Evolutionary conservation across 495 filamentous ascomycete genomes (phyloP), one percentile per base, ranked within the genome.

Genomic region (Podospora appendiculata): DNA sequence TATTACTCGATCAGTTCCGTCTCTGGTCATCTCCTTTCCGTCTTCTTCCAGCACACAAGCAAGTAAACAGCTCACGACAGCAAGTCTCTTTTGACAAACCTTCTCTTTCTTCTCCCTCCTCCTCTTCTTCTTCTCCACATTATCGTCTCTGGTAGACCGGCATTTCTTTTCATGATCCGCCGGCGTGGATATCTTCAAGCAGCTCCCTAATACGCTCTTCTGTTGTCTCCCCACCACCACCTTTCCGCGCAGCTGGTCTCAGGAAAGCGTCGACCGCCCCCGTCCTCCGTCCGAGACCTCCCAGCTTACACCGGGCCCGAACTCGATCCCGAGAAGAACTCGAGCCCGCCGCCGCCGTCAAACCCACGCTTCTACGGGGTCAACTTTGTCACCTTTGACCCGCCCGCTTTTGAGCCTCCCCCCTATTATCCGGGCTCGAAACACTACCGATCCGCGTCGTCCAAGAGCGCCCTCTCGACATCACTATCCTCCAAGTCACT

Each of bases 121-220:
- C 45, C 25, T 32, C 10, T 33, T 43, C 48, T 38, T 36, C 3
- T 10, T 3, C 11, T 6, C 4, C 4, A 36, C 14, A 8, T 36
- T 44, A 42, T 58, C 56, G 59, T 46, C 60, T 63, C 60, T 60
- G 60, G 60, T 46, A 63, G 60, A 44, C 52, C 47, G 59, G 53
- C 48, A 18, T 17, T 41, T 41, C 10, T 47, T 42, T 32, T 51
- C 33, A 49, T 25, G 39, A 35, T 35, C 40, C 45, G 18, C 12
- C 44, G 48, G 54, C 32, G 53, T 57, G 54, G 54, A 62, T 51
- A 25, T 52, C n/a, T 52, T 50, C 32, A 56, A 54, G 47, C 57
- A 57, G 42, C 13, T 52, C 10, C 32, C 36, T 13, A 48, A 48
- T 48, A 52, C 57, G 13, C 53, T 46, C 13, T 50, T 60, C 39